A percentile compares a stretch with the other conserved stretches of the same genome.
Conservation (phyloP, 2,329 filamentous ascomycete species). For the Xylariaceae sp. region DNA sequence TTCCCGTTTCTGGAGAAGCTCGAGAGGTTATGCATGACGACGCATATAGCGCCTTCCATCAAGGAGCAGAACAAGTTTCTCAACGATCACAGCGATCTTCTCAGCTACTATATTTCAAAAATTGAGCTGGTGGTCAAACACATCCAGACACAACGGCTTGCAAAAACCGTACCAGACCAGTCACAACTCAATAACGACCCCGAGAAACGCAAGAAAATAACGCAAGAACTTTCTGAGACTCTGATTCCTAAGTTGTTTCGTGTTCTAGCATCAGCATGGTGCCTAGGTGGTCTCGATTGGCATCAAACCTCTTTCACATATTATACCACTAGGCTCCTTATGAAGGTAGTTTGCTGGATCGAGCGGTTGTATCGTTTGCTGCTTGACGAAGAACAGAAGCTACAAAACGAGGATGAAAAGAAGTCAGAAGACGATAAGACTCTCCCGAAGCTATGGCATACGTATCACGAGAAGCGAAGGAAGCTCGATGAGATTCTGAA, state of each 20-base stretch:
- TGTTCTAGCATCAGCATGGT: slow-evolving; percentile 31
- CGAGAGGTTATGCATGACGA: slow-evolving; percentile 26
- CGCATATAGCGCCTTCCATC: slow-evolving; percentile 25
- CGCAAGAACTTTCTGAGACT: slow-evolving; percentile 26
- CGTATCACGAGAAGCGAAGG: slow-evolving; percentile 11
- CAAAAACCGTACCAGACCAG: background rate
- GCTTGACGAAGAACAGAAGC: slow-evolving; percentile 12
- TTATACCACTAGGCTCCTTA: slow-evolving; percentile 28
- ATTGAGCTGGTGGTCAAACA: slow-evolving; percentile 23
- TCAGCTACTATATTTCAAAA: slow-evolving; percentile 31
- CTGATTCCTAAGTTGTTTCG: slow-evolving; percentile 33
- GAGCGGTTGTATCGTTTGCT: slow-evolving; percentile 26
- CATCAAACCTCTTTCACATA: slow-evolving; percentile 27
- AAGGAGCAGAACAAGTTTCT: slow-evolving; percentile 33
- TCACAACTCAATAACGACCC: slow-evolving; percentile 8
- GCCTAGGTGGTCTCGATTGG: slow-evolving; percentile 27
- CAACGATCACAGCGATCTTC: slow-evolving; percentile 24
- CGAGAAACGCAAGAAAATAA: slow-evolving; percentile 22
- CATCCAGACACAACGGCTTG: slow-evolving; percentile 26
- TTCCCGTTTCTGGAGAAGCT: slow-evolving; percentile 28
- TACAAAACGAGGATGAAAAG: background rate
- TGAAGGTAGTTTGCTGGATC: slow-evolving; percentile 29
- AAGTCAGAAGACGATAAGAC: slow-evolving; percentile 4
- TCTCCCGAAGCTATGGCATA: too few relatives aligned
- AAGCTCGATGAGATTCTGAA: slow-evolving; percentile 25